These are phyloP conservation scores for Aegilops bicornis DNA, from an alignment of 176 grass and related monocot genomes.

Conservation along the genomic window DNA sequence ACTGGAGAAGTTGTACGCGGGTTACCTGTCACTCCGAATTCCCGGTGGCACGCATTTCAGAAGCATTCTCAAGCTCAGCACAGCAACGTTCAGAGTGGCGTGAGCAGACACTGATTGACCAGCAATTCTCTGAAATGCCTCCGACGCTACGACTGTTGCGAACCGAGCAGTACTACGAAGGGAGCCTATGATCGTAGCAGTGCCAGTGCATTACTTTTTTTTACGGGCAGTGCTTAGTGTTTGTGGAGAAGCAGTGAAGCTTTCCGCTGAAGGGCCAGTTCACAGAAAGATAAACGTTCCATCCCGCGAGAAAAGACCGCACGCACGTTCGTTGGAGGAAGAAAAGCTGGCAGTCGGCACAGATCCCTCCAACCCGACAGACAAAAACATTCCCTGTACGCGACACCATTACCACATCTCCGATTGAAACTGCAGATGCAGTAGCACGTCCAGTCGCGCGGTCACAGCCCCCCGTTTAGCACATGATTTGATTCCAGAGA, in stretches of 20 bases:
- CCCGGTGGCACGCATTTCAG: not conserved
- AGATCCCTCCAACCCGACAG: not conserved
- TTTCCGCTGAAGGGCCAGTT: not conserved
- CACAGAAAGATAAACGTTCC: not conserved
- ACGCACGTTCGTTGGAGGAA: not conserved
- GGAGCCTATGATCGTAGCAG: no score
- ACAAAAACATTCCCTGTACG: conserved; percentile 18
- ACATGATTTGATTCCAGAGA: conserved; percentile 8
- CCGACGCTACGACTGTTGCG: not conserved
- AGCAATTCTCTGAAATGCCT: not conserved
- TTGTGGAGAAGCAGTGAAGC: not conserved
- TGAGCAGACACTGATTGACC: not conserved
- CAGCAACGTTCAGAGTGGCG: not conserved
- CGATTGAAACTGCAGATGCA: not conserved
- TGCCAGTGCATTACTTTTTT: no score
- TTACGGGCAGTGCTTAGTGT: no score
- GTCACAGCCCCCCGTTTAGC: not conserved
- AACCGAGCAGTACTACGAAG: no score
- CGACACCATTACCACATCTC: not conserved
- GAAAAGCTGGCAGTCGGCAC: not conserved
- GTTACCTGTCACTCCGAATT: not conserved
- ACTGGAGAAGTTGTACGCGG: not conserved
- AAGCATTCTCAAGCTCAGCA: not conserved
- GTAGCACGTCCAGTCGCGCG: not conserved
- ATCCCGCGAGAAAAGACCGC: conserved; percentile 26